These are phyloP conservation scores for Eucalyptus marginata DNA, from an alignment of 345 rosid genomes.

Conservation along the genomic window DNA sequence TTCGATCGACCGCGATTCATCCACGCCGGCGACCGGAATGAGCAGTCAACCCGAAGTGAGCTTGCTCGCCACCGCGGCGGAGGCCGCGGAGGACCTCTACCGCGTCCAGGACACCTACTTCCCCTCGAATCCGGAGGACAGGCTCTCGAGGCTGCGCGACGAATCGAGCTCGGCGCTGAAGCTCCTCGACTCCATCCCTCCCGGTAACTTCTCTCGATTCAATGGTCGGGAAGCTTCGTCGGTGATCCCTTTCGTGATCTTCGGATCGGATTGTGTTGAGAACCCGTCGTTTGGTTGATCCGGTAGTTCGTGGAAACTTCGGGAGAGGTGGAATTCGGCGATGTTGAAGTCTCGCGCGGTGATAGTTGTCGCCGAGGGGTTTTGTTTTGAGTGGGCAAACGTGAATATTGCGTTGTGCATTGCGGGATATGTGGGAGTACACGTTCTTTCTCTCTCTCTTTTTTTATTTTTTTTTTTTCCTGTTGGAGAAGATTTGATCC, in stretches of 20 bases:
- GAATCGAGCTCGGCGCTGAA: constrained; percentile 43
- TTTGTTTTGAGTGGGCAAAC: neutral
- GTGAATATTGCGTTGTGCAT: neutral
- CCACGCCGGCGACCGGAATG: neutral
- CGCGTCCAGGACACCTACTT: constrained; percentile 46
- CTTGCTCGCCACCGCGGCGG: constrained; percentile 16
- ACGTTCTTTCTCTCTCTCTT: too few relatives aligned
- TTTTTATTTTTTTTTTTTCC: too few relatives aligned
- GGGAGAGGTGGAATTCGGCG: neutral
- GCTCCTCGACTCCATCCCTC: constrained; percentile 54
- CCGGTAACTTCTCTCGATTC: constrained; percentile 13
- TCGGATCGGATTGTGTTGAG: neutral
- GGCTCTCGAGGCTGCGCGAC: constrained; percentile 24
- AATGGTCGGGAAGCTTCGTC: neutral
- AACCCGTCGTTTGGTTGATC: neutral
- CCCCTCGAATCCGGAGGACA: constrained; percentile 43
- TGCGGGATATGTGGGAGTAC: neutral
- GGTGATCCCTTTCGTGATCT: neutral
- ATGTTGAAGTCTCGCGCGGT: neutral
- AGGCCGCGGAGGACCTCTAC: constrained; percentile 40
- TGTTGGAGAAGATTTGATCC: neutral
- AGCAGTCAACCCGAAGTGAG: constrained; percentile 1
- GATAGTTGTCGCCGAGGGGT: neutral
- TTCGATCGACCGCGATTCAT: neutral
- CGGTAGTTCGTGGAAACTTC: neutral